Conservation (phyloP, 2,329 filamentous ascomycete species). For the Amauroascus verrucosus region DNA sequence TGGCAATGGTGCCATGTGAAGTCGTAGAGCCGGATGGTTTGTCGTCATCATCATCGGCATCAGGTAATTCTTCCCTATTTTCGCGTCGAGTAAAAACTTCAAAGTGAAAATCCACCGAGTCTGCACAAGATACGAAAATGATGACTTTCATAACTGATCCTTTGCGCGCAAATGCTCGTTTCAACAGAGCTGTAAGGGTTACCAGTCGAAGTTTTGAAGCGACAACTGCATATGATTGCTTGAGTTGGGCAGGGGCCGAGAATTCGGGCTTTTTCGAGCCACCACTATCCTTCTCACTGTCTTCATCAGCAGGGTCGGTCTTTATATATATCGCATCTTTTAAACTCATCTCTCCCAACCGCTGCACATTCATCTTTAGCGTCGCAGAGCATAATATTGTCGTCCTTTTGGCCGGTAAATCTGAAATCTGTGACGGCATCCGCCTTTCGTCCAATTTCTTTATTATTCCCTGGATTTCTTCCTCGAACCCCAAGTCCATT, state of each 20-base stretch:
- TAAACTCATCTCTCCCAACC: slow-evolving; percentile 85
- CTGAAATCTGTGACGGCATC: slow-evolving; percentile 52
- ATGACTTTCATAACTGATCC: slow-evolving; percentile 95
- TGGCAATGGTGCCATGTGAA: slow-evolving; percentile 39
- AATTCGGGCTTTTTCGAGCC: slow-evolving; percentile 51
- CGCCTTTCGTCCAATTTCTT: slow-evolving; percentile 61
- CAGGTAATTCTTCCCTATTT: not conserved
- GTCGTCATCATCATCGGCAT: slow-evolving; percentile 14
- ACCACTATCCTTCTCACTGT: slow-evolving; percentile 39
- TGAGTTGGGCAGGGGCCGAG: slow-evolving; percentile 80
- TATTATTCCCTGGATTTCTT: slow-evolving; percentile 83
- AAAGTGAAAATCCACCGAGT: slow-evolving; percentile 95
- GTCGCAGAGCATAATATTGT: slow-evolving; percentile 94
- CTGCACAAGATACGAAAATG: slow-evolving; percentile 91
- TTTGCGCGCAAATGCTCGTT: slow-evolving; percentile 75
- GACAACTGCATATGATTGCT: slow-evolving; percentile 79
- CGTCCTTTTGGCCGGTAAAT: slow-evolving; percentile 61
- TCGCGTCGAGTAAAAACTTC: slow-evolving; percentile 52
- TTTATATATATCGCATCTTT: slow-evolving; percentile 85
- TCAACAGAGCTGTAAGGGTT: slow-evolving; percentile 71
- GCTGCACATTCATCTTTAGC: slow-evolving; percentile 95
- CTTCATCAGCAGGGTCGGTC: slow-evolving; percentile 49
- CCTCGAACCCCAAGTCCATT: slow-evolving; percentile 96
- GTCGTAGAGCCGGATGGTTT: slow-evolving; percentile 3
- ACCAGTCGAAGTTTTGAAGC: slow-evolving; percentile 86